Evolutionary conservation across 495 filamentous ascomycete genomes (phyloP).

Genomic region (Lentithecium fluviatile): DNA sequence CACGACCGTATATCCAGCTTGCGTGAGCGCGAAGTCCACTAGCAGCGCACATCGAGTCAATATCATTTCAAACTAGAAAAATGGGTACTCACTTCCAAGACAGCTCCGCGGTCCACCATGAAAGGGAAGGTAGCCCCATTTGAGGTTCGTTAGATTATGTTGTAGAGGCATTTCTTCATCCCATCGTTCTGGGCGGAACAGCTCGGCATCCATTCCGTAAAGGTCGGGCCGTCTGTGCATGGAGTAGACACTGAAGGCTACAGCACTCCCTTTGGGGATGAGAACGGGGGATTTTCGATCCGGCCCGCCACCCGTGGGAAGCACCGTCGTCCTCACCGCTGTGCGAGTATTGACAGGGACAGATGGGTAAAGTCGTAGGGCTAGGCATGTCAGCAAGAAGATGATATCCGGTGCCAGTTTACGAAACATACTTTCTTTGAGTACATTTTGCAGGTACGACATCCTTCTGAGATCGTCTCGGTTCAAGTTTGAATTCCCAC

Average conservation of each 20-base stretch:
- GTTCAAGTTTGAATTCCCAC: conserved; percentile 38
- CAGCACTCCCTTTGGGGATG: conserved; percentile 19
- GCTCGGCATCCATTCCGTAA: conserved; percentile 4
- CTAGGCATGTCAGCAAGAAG: conserved; percentile 6
- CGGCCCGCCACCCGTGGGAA: conserved; percentile 1
- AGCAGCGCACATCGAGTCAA: conserved; percentile 35
- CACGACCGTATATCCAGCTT: conserved; percentile 45
- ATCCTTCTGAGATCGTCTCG: conserved; percentile 45
- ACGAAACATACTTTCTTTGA: conserved; percentile 21
- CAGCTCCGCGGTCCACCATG: conserved; percentile 41
- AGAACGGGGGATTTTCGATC: conserved; percentile 7
- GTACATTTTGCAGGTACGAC: conserved; percentile 35
- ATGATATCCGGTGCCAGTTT: not conserved
- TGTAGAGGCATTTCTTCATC: conserved; percentile 16
- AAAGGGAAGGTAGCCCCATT: conserved; percentile 41
- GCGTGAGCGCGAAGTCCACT: conserved; percentile 45
- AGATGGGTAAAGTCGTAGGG: conserved; percentile 19
- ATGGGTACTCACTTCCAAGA: conserved; percentile 30
- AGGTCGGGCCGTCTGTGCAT: conserved; percentile 10
- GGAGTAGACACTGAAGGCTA: conserved; percentile 33
- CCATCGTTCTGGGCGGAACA: conserved; percentile 14
- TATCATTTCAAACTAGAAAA: conserved; percentile 17
- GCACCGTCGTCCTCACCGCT: conserved; percentile 1
- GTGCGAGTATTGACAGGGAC: conserved; percentile 19
- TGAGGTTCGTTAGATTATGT: not conserved